These are phyloP conservation scores for Xylaria sp. DNA, from an alignment of 2,329 filamentous ascomycete species.

Conservation along the genomic window DNA sequence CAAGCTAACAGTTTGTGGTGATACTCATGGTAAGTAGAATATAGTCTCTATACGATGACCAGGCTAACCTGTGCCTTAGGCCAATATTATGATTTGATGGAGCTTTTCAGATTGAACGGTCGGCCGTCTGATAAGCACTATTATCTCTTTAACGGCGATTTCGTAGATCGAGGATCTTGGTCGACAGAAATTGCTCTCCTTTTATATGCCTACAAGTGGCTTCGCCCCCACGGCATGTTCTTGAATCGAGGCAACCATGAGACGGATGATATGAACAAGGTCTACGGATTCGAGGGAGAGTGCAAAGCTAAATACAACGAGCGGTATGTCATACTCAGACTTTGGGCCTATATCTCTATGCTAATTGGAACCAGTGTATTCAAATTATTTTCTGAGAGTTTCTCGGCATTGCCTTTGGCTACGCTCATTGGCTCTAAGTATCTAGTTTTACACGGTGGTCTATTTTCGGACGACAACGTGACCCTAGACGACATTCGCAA, in stretches of 20 bases:
- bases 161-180: slow-evolving; percentile 97
- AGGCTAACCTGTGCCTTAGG: slow-evolving; percentile 62
- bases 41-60: not conserved
- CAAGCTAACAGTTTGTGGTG: slow-evolving; percentile 92
- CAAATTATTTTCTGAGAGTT: slow-evolving; percentile 98
- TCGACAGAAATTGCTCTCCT: slow-evolving; percentile 95
- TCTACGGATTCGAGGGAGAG: slow-evolving; percentile 98
- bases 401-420: slow-evolving; percentile 91
- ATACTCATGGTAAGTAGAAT: slow-evolving; percentile 81
- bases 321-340: slow-evolving; percentile 55
- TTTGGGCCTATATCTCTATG: slow-evolving; percentile 17
- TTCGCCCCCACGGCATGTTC: slow-evolving; percentile 88
- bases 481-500: slow-evolving; percentile 94
- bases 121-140: slow-evolving; percentile 85
- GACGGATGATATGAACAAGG: slow-evolving; percentile 98
- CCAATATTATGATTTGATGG: slow-evolving; percentile 97
- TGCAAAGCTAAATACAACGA: slow-evolving; percentile 99
- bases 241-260: slow-evolving; percentile 98
- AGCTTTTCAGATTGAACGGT: slow-evolving; percentile 94
- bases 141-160: slow-evolving; percentile 98
- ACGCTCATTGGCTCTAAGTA: slow-evolving; percentile 92
- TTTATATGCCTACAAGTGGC: slow-evolving; percentile 96
- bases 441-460: slow-evolving; percentile 90
- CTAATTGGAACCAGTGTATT: slow-evolving; percentile 70
- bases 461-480: slow-evolving; percentile 95